Evolutionary conservation across 2,329 filamentous ascomycete species (phyloP).

Genomic region (Hypoxylon sp.): DNA sequence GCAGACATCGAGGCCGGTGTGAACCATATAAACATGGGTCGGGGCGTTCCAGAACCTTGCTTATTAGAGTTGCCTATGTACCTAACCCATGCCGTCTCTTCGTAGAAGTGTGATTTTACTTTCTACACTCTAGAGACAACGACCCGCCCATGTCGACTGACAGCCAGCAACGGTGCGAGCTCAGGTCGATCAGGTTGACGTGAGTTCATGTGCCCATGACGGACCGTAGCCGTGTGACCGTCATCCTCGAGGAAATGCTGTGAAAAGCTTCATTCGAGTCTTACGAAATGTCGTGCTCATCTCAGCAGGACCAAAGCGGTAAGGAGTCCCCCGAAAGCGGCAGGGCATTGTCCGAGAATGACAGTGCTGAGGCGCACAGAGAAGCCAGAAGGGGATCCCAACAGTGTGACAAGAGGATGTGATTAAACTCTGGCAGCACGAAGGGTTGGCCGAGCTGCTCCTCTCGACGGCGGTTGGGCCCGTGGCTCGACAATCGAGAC

Average conservation of each 20-base stretch:
- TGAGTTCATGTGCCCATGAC: constrained; percentile 23
- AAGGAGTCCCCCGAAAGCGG: constrained; percentile 31
- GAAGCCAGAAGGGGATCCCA: constrained; percentile 23
- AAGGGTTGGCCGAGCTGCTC: constrained; percentile 27
- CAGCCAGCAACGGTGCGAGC: not conserved
- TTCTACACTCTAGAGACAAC: not conserved
- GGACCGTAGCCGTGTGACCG: constrained; percentile 18
- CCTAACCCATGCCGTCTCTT: too few relatives aligned
- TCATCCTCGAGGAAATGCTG: constrained; percentile 27
- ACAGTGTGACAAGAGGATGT: constrained; percentile 25
- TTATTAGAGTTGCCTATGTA: not conserved
- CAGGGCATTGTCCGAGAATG: constrained; percentile 31
- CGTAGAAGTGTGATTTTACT: too few relatives aligned
- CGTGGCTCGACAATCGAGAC: constrained; percentile 28
- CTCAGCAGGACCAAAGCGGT: constrained; percentile 33
- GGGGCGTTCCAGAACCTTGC: not conserved
- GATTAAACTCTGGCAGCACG: constrained; percentile 33
- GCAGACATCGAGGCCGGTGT: too few relatives aligned
- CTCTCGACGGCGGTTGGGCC: constrained; percentile 18
- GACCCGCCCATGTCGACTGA: not conserved
- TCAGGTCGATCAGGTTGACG: constrained; percentile 6
- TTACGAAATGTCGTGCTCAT: constrained; percentile 31
- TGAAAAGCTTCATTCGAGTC: constrained; percentile 24
- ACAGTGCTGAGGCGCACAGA: constrained; percentile 20
- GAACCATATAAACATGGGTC: too few relatives aligned